A percentile compares a stretch with the other conserved stretches of the same genome.
phyloP scores from a whole-genome alignment of 305 asterid species.

The Solanum hybrid region DNA sequence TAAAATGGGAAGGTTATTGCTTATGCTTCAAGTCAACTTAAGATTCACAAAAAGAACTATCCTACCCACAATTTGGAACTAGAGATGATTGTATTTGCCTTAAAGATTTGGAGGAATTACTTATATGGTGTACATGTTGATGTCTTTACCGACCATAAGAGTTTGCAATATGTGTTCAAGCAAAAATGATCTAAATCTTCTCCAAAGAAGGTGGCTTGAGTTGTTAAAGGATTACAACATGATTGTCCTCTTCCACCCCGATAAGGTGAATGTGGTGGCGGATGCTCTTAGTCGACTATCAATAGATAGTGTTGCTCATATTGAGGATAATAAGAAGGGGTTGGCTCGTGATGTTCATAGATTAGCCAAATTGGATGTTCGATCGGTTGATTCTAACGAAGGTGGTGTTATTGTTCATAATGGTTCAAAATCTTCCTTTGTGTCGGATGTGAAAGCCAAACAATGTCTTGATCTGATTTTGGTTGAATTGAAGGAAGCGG shows the following conservation, averaged over 20 bases:
- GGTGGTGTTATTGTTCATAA: not conserved
- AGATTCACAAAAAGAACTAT: too few relatives aligned
- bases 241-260: not conserved
- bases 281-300: not conserved
- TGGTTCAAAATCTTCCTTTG: not conserved
- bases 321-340: not conserved
- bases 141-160: not conserved
- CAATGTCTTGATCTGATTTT: not conserved
- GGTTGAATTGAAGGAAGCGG: not conserved
- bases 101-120: not conserved
- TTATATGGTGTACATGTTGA: not conserved
- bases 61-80: not conserved
- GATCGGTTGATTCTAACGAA: not conserved
- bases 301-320: not conserved
- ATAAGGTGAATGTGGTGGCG: not conserved
- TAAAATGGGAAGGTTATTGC: not conserved
- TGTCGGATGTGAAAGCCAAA: not conserved
- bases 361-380: not conserved
- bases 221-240: not conserved
- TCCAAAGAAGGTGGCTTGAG: not conserved
- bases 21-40: not conserved
- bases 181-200: not conserved
- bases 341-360: not conserved
- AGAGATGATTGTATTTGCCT: not conserved
- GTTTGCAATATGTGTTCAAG: not conserved